Base-by-base conservation (phyloP, 2,329 filamentous ascomycete species). In the Didymella exigua region DNA sequence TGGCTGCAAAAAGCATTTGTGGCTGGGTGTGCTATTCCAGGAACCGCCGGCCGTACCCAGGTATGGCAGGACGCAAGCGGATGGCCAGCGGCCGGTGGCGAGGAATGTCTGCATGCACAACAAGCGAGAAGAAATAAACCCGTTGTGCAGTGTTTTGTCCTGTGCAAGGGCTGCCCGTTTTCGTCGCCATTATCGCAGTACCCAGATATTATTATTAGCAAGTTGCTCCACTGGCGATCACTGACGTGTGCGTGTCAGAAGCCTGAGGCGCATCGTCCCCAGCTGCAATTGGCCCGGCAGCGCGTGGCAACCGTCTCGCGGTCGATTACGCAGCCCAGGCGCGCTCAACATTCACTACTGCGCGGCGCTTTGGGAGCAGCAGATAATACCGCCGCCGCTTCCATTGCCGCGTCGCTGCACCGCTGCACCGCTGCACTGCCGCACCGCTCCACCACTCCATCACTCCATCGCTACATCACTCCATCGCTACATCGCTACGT, bases 281-380 rank as follows among this genome's bases (percentile, higher is more conserved):
- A 23, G 3, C 6, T 8, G 34, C 16, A 13, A 55, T 49, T 49
- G 52, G 11, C 23, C 46, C 49, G 29, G 41, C 34, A 26, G 41
- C 26, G n/a, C 36, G 41, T 38, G 36, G 36, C 5, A 23, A 7
- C 52, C 40, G 21, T 45, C 34, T 41, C 52, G 52, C 38, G 23
- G 34, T 16, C 33, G 16, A 54, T 55, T 49, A 49, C 52, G 52
- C 52, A 55, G 52, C 13, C 38, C 38, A 38, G 40, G 31, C 51
- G 30, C 36, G 44, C 42, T 55, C 52, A 47, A 55, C 36, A 34
- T 40, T 55, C 46, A 44, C 33, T 11, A 55, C 50, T 55, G 52
- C 52, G 52, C 46, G 52, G 46, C 52, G n/a, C 46, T 55, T 11
- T 49, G 14, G 34, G 14, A n/a, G 49, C 2, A 33, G 23, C 9